A percentile compares a stretch with the other conserved stretches of the same genome.
Evolutionary conservation across 768 basidiomycete genomes (phyloP).

Genomic region (Suillus plorans): DNA sequence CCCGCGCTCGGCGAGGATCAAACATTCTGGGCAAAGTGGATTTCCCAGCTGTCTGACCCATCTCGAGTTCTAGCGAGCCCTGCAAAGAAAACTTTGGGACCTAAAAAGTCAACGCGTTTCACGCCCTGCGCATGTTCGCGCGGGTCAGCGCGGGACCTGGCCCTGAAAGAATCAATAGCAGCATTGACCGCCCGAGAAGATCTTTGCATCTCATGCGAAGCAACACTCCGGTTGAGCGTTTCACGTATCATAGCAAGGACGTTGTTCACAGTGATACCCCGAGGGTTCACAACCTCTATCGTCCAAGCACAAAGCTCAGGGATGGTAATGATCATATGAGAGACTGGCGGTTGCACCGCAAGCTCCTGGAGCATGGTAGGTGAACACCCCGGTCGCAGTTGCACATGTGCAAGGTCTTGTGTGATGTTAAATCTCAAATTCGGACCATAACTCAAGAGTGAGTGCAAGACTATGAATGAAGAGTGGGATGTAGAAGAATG

Average conservation of each 20-base stretch:
- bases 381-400: conserved; percentile 18
- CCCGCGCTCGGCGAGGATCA: conserved; percentile 12
- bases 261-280: conserved; percentile 28
- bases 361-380: conserved; percentile 18
- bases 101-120: conserved; percentile 40
- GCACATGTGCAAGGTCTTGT: conserved; percentile 25
- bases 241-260: conserved; percentile 30
- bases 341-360: conserved; percentile 23
- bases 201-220: conserved; percentile 20
- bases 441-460: conserved; percentile 20
- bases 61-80: conserved; percentile 29
- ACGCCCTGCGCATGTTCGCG: conserved; percentile 38
- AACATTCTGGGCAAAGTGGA: conserved; percentile 21
- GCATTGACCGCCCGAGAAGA: conserved; percentile 19
- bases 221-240: conserved; percentile 23
- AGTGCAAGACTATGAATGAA: conserved; percentile 23
- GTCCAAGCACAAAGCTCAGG: conserved; percentile 27
- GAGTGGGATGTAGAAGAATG: neutral
- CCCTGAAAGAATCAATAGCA: conserved; percentile 31
- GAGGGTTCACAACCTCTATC: conserved; percentile 28
- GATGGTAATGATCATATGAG: conserved; percentile 19
- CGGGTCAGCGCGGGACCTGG: conserved; percentile 27
- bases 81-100: conserved; percentile 27
- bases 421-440: conserved; percentile 27
- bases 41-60: conserved; percentile 30